Conservation (phyloP, 2,329 filamentous ascomycete genomes). For the Leptographium galeiforme region DNA sequence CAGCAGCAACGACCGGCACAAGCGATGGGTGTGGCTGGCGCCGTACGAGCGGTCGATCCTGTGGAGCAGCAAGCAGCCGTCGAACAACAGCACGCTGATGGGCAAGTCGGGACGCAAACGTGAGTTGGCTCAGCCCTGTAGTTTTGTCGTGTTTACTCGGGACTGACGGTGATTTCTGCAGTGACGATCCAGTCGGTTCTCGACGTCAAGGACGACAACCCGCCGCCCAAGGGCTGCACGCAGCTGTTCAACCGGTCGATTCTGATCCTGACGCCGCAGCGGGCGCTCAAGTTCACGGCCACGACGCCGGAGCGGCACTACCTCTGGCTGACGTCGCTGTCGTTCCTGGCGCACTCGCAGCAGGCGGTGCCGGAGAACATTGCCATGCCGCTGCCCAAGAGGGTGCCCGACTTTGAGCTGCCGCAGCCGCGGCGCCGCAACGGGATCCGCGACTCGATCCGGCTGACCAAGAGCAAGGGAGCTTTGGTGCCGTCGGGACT, state of each 20-base stretch:
- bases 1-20: slow-evolving; percentile 69
- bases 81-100: slow-evolving; percentile 71
- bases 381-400: slow-evolving; percentile 30
- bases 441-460: slow-evolving; percentile 76
- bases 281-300: slow-evolving; percentile 91
- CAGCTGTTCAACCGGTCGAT: slow-evolving; percentile 83
- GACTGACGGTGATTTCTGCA: slow-evolving; percentile 25
- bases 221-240: slow-evolving; percentile 56
- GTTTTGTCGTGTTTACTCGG: background rate
- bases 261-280: slow-evolving; percentile 80
- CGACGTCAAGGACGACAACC: slow-evolving; percentile 90
- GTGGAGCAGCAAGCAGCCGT: slow-evolving; percentile 97
- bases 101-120: slow-evolving; percentile 90
- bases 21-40: slow-evolving; percentile 96
- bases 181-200: slow-evolving; percentile 92
- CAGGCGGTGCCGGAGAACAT: slow-evolving; percentile 67
- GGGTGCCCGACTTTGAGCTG: slow-evolving; percentile 37
- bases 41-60: slow-evolving; percentile 93
- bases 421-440: slow-evolving; percentile 34
- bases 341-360: slow-evolving; percentile 83
- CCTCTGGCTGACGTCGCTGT: slow-evolving; percentile 85
- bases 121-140: slow-evolving; percentile 40
- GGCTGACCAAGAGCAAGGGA: slow-evolving; percentile 64
- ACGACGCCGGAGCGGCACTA: slow-evolving; percentile 75
- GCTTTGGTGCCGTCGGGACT: slow-evolving; percentile 2